A percentile compares a stretch with the other conserved stretches of the same genome.
These are phyloP conservation scores for Tricholoma bakamatsutake DNA, from an alignment of 768 basidiomycete species.

Conservation along the genomic window DNA sequence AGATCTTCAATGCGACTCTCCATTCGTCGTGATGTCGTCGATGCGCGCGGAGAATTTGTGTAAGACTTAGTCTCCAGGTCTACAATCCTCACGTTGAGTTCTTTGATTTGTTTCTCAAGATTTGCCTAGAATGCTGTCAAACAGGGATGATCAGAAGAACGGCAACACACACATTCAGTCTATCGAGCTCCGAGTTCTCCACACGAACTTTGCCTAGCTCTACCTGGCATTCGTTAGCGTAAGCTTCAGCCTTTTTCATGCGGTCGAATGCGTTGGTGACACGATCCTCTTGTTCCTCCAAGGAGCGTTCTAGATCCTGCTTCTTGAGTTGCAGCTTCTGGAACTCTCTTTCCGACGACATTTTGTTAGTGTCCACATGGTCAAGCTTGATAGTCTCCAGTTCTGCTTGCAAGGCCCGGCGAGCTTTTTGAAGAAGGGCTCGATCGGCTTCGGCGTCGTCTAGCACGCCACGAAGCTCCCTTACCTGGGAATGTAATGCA, in stretches of 20 bases:
- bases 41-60: constrained; percentile 53
- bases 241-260: constrained; percentile 76
- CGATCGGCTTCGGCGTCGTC: constrained; percentile 86
- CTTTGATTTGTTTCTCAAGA: constrained; percentile 82
- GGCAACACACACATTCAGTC: constrained; percentile 52
- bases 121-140: constrained; percentile 45
- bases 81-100: constrained; percentile 74
- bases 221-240: constrained; percentile 68
- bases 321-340: constrained; percentile 76
- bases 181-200: constrained; percentile 80
- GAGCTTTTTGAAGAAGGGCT: constrained; percentile 72
- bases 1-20: constrained; percentile 74
- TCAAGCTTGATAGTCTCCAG: constrained; percentile 78
- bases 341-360: constrained; percentile 67
- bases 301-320: constrained; percentile 70
- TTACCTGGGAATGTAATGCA: constrained; percentile 78
- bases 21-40: constrained; percentile 49
- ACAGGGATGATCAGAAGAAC: constrained; percentile 2
- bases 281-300: constrained; percentile 76
- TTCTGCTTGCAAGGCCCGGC: constrained; percentile 73
- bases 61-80: constrained; percentile 80
- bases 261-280: constrained; percentile 66
- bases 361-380: constrained; percentile 60
- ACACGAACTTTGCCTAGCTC: constrained; percentile 71
- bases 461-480: constrained; percentile 72